Evolutionary conservation across 495 filamentous ascomycete genomes (phyloP), one percentile per base, ranked within the genome.

Genomic region (Neurospora sublineolata): DNA sequence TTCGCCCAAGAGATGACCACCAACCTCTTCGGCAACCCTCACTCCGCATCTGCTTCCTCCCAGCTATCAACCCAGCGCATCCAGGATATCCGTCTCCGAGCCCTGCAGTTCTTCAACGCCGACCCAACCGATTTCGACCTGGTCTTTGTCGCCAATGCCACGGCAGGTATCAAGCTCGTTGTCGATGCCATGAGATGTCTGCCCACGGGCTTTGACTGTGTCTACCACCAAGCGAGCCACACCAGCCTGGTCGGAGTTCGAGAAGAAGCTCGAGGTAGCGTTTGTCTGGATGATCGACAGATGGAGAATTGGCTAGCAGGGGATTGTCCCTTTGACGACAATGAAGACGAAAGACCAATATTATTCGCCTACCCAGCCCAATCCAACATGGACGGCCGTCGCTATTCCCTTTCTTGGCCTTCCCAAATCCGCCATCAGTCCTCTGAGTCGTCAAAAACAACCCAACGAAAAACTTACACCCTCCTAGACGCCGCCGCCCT

Each of bases 141-240:
- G 9, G 87, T 97, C 20, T 98, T 97, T 79, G 93, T 95, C 74
- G 89, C 93, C 16, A 98, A 97, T 77, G 91, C 94, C 64, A 97
- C 94, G 0, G 94, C 94, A 3, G 94, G 89, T 2, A 91, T 97
- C 70, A 97, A 97, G 80, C 80, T 97, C 5, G 91, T 97, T 1
- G 83, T 86, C 27, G 94, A 97, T 68, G 88, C 87, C 6, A 85
- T 97, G 67, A 82, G 89, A 68, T 88, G 89, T 33, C 81, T 83
- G 16, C 82, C 87, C 38, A 82, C 80, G 16, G 91, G 92, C 0
- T 97, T 94, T 77, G 87, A 88, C 80, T 97, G 93, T 80, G 88
- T 85, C 8, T 97, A 97, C 77, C 93, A 97, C 79, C 82, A 87
- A 68, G 92, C 94, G 71, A 85, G 92, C 18, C 94, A 98, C 80